Evolutionary conservation across 306 rosid species (phyloP), one percentile per base, ranked within the genome.

Genomic region (Vicia sativa): DNA sequence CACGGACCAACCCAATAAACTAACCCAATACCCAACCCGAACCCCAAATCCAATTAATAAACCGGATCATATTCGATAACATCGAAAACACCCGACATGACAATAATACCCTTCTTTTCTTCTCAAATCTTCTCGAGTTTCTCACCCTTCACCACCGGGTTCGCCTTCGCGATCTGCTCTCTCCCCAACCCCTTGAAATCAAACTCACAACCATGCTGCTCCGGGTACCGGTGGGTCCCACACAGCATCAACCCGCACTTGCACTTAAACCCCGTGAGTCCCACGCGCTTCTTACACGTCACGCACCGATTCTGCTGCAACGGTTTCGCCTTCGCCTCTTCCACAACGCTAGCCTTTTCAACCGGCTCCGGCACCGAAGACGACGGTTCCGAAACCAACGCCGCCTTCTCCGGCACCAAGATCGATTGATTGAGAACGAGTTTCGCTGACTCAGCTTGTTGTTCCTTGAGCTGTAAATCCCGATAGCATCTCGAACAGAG

Each of bases 141-240:
- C 31, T 85, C 89, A 6, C 76, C 96, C 75, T 71, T 91, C 34
- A 91, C 82, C 29, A 88, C 80, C 35, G 97, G 97, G 41, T 91
- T 91, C 16, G 97, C 96, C 78, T 76, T 86, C 35, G 91, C 88
- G 77, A 91, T 91, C 85, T 85, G 96, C 42, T 88, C 89, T 62
- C 75, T 81, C 7, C 88, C 97, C 82, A 85, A 7, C 6, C 53
- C 79, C 61, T 83, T 88, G 82, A 91, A 91, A 41, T 91, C 97
- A 62, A 88, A 91, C 60, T 64, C 81, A 39, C 96, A 88, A 0
- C 67, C 76, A 69, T 91, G 97, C 59, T 83, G 84, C 76, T 91
- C 96, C 64, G 97, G 91, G 79, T 88, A 83, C 45, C 97, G 78
- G 69, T 91, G 97, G n/a, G 89, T 45, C 74, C 93, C 96, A 8